Evolutionary conservation across 257 asterid genomes (phyloP).

Genomic region (Petunia secreta): DNA sequence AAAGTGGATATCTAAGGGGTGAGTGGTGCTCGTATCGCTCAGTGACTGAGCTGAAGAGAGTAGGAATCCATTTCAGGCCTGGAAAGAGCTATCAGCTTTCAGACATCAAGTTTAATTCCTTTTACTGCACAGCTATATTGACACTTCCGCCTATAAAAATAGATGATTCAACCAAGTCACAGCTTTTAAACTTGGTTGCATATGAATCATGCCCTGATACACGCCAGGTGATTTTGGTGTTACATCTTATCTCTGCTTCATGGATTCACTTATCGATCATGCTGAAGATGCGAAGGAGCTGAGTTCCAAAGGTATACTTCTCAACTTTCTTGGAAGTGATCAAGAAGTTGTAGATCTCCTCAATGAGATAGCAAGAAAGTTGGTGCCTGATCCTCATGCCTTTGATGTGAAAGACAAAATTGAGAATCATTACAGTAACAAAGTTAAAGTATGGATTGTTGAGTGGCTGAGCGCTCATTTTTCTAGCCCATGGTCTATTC

Average conservation of each 20-base stretch:
- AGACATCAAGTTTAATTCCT: not conserved
- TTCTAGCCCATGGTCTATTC: not conserved
- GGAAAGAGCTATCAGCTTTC: conserved; percentile 14
- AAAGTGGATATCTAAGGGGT: not conserved
- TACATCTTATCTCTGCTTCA: conserved; percentile 17
- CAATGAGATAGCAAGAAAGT: conserved; percentile 14
- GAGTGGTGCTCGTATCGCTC: conserved; percentile 26
- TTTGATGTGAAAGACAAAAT: not conserved
- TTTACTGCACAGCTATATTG: not conserved
- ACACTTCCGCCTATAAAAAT: conserved; percentile 4
- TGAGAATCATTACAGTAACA: not conserved
- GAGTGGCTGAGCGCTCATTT: not conserved
- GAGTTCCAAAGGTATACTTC: not conserved
- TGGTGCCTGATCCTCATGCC: not conserved
- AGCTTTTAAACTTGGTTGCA: conserved; percentile 21
- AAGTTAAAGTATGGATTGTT: not conserved
- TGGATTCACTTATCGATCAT: conserved; percentile 20
- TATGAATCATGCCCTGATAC: conserved; percentile 21
- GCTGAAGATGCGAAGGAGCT: conserved; percentile 21
- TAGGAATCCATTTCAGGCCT: conserved; percentile 14
- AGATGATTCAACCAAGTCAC: conserved; percentile 20
- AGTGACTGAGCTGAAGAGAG: conserved; percentile 16
- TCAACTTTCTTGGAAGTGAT: conserved; percentile 23
- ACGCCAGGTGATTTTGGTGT: not conserved
- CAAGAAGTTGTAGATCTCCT: conserved; percentile 18